Evolutionary conservation across 352 stramenopile species (phyloP), one percentile per base, ranked within the genome.

Genomic region (Pythium vanterpoolii): DNA sequence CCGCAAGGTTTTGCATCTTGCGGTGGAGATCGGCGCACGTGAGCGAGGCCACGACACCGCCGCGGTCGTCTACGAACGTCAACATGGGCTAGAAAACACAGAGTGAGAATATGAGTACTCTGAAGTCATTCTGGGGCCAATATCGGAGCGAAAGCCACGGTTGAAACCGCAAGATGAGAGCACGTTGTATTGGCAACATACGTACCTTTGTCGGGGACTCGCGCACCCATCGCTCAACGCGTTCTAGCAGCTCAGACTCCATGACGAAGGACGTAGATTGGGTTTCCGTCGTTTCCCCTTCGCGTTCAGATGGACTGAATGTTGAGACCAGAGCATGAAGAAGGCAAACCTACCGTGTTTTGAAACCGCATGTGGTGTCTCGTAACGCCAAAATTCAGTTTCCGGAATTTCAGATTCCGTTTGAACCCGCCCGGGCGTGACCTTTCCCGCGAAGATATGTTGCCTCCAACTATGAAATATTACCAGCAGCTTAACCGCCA

Each of bases 61-160:
- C 85, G 30, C 83, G 84, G 51, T 94, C 82, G 30, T 94, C 79
- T 31, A 77, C 79, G 52, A 94, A 94, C 27, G 82, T 89, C 26
- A 90, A 69, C 68, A 93, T 82, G 13, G 72, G 79, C 83, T 91
- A 45, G 10, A 44, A 3, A 24, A 39, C 4, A 49, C 1, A 45
- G 21, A 38, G 23, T 42, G 39, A 28, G 18, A 6, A 30, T 24
- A 16, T 31, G 28, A 45, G 21, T 30, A 24, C 23, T 9, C 16
- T 21, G 39, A 43, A 18, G 60, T 28, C 52, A 40, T 40, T 67
- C 57, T 27, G 9, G 34, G 50, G 30, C 26, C 60, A 21, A 42
- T 67, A 42, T 21, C 14, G 30, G 33, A 43, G 19, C 44, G 8
- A 49, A 26, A 18, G 36, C 21, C 8, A 48, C 11, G 43, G 1